Evolutionary conservation across 345 rosid genomes (phyloP).

Genomic region (Lepidium sativum): DNA sequence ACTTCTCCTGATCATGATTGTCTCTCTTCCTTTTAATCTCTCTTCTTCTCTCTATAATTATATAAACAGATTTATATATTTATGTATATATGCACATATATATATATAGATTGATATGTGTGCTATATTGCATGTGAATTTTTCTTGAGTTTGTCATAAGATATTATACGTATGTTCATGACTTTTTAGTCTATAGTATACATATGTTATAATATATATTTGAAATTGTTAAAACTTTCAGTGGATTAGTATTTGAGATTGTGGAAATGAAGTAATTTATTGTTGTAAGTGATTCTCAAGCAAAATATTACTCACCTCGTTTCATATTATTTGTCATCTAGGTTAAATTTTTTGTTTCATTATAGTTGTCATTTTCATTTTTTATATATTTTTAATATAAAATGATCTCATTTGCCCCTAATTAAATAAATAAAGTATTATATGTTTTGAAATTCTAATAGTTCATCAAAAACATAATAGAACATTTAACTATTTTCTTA

Average conservation of each 20-base stretch:
- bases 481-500: too few relatives aligned
- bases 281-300: slow-evolving; percentile 7
- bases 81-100: background rate
- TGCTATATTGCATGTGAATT: slow-evolving; percentile 16
- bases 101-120: background rate
- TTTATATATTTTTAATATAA: too few relatives aligned
- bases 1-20: slow-evolving; percentile 68
- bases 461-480: too few relatives aligned
- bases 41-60: too few relatives aligned
- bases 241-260: background rate
- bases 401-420: too few relatives aligned
- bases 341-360: too few relatives aligned
- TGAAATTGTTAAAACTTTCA: background rate
- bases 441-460: too few relatives aligned
- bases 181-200: background rate
- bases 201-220: background rate
- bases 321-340: too few relatives aligned
- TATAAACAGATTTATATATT: background rate
- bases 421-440: too few relatives aligned
- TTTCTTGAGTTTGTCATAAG: background rate
- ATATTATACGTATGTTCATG: background rate
- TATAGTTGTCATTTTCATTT: too few relatives aligned
- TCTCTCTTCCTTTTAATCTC: slow-evolving; percentile 47
- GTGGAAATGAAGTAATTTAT: background rate
- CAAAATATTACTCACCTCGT: too few relatives aligned